Base-by-base conservation (phyloP, 805 yeast species). In the Kodamaea restingae region DNA sequence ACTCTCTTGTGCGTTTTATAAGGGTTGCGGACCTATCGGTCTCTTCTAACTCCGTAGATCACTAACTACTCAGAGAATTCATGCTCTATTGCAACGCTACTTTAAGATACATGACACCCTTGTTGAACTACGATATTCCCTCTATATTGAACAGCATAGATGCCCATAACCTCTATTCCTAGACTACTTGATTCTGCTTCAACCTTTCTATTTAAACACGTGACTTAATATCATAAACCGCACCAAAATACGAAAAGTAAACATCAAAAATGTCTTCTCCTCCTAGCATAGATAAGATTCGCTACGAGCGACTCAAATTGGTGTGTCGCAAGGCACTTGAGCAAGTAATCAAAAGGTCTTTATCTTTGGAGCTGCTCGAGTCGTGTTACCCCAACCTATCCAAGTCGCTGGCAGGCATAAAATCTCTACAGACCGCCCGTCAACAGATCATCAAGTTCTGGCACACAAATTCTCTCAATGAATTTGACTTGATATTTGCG, bases 351-450 rank as follows among this genome's bases (percentile, higher is more conserved):
- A 58, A 56, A 31, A 71, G 68, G 46, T 65, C 78, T 30, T 61
- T 78, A 28, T 66, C 71, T 17, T 58, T 67, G 40, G 82, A 78
- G 10, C 75, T 75, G 43, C 54, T 80, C 17, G 58, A 64, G 36
- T 51, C 70, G 15, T 79, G 84, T 51, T 80, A 75, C 51, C 85
- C 85, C 2, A 56, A 60, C 5, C 66, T 77, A 31, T 67, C 80
- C 2, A 40, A 52, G n/a, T 57, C 70, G 11, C 63, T 60, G n/a
- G 68, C 64, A 17, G 82, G 81, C 3, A 55, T 61, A 3, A 60
- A 60, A 17, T 54, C 70, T 3, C 55, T 79, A 8, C 65, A 65
- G 15, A 66, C 69, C 18, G 80, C 81, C 6, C 63, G 77, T 35
- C 58, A 63, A 15, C 84, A 78, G 47, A 72, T 80, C 9, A 61